Evolutionary conservation across 2,329 filamentous ascomycete species (phyloP).

Genomic region (Ceratocystis variospora): DNA sequence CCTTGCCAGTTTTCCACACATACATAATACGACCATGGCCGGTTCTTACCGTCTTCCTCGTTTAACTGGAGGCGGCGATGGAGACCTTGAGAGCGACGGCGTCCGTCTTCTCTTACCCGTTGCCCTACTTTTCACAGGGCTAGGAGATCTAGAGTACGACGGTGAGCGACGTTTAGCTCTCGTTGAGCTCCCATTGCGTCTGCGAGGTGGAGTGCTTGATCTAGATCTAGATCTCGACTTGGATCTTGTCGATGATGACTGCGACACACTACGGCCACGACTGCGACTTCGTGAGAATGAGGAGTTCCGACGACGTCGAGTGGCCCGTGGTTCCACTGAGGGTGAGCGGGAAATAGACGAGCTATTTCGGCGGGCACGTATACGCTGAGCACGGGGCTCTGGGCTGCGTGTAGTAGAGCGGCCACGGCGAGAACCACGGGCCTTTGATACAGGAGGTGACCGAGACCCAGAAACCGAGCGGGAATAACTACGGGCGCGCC

Average conservation of each 20-base stretch:
- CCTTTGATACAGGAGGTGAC: conserved; percentile 21
- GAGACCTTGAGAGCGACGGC: conserved; percentile 18
- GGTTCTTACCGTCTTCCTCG: conserved; percentile 17
- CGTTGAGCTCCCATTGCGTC: background rate
- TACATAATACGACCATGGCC: no score
- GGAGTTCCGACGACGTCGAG: background rate
- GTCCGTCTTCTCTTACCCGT: conserved; percentile 15
- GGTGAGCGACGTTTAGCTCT: background rate
- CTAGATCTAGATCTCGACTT: conserved; percentile 4
- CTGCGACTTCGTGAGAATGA: conserved; percentile 19
- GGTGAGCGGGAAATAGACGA: conserved; percentile 11
- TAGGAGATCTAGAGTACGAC: conserved; percentile 12
- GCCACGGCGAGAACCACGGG: conserved; percentile 24
- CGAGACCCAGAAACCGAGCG: conserved; percentile 12
- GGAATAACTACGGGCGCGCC: conserved; percentile 16
- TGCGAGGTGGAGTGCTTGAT: conserved; percentile 22
- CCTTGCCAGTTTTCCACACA: no score
- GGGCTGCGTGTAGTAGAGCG: conserved; percentile 25
- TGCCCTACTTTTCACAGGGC: conserved; percentile 6
- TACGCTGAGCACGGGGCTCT: conserved; percentile 19
- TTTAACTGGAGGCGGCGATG: conserved; percentile 19
- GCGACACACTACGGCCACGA: conserved; percentile 15
- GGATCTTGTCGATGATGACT: conserved; percentile 15
- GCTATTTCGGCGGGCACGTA: conserved; percentile 16
- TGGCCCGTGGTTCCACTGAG: conserved; percentile 16